Conservation (phyloP, 805 yeast species). For the Hanseniaspora guilliermondii region DNA sequence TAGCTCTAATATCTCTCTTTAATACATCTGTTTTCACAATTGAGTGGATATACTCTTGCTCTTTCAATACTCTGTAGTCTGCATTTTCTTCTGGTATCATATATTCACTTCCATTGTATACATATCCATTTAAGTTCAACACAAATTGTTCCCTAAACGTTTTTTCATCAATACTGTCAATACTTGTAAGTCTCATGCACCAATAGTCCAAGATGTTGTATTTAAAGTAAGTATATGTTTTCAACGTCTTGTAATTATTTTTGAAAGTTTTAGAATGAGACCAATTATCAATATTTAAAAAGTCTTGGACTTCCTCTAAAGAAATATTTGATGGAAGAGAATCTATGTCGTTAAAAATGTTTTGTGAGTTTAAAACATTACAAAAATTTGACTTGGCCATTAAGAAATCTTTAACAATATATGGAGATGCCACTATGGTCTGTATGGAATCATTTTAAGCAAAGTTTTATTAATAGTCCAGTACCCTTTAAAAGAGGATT, state of each 20-base stretch:
- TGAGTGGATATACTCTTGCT: slow-evolving; percentile 28
- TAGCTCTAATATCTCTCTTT: slow-evolving; percentile 14
- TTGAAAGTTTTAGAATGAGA: neutral
- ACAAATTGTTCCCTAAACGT: slow-evolving; percentile 21
- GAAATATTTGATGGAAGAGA: neutral
- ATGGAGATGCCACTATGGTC: too few relatives aligned
- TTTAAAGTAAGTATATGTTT: slow-evolving; percentile 23
- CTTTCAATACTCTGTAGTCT: slow-evolving; percentile 26
- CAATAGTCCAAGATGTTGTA: slow-evolving; percentile 23
- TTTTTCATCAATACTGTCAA: slow-evolving; percentile 15
- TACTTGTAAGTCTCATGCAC: slow-evolving; percentile 27
- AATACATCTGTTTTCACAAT: slow-evolving; percentile 21
- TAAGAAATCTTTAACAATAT: too few relatives aligned
- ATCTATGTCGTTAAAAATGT: neutral
- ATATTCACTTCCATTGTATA: slow-evolving; percentile 17
- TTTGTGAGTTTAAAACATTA: neutral
- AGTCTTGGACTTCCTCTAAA: neutral
- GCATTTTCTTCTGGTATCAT: slow-evolving; percentile 18
- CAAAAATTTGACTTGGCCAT: neutral
- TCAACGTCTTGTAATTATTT: slow-evolving; percentile 24
- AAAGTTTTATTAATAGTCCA: too few relatives aligned
- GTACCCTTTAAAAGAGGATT: too few relatives aligned
- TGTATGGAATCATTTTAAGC: too few relatives aligned
- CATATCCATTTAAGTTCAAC: slow-evolving; percentile 25
- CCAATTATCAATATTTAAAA: neutral